phyloP scores from a whole-genome alignment of 805 yeast species.

The Ogataea philodendri region DNA sequence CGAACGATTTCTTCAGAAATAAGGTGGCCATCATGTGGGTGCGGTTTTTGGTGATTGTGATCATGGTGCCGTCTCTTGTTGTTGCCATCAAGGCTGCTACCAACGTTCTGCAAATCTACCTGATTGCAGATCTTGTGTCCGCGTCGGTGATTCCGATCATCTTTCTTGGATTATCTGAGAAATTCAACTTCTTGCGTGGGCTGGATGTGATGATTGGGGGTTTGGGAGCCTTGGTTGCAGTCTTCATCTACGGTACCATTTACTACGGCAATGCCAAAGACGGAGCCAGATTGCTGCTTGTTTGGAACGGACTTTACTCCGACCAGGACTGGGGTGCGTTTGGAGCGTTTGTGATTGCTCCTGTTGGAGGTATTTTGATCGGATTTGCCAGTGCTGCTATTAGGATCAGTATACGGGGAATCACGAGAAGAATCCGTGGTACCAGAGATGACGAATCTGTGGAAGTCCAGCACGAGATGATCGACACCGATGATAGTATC shows the following conservation, averaged over 20 bases:
- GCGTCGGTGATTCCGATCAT: conserved; percentile 83
- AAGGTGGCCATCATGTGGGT: conserved; percentile 63
- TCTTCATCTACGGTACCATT: conserved; percentile 79
- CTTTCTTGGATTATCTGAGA: conserved; percentile 70
- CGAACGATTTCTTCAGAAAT: conserved; percentile 88
- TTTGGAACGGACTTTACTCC: conserved; percentile 77
- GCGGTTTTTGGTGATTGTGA: conserved; percentile 65
- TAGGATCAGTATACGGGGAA: conserved; percentile 40
- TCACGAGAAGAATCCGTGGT: conserved; percentile 34
- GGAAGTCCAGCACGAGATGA: conserved; percentile 14
- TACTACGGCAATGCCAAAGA: conserved; percentile 70
- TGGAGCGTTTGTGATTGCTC: conserved; percentile 92
- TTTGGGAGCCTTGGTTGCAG: conserved; percentile 74
- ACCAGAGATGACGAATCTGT: conserved; percentile 10
- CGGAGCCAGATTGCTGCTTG: conserved; percentile 72
- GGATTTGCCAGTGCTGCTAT: conserved; percentile 50
- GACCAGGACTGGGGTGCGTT: conserved; percentile 88
- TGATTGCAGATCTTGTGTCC: conserved; percentile 88
- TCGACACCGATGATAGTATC: conserved; percentile 14
- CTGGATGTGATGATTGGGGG: conserved; percentile 84
- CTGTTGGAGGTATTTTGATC: conserved; percentile 69
- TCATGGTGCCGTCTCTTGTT: conserved; percentile 85
- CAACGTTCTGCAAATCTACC: conserved; percentile 78
- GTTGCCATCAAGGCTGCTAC: conserved; percentile 81
- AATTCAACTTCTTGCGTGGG: conserved; percentile 69